A percentile compares a stretch with the other conserved stretches of the same genome.
Conservation (phyloP, 2,329 filamentous ascomycete species). For the Canariomyces notabilis region DNA sequence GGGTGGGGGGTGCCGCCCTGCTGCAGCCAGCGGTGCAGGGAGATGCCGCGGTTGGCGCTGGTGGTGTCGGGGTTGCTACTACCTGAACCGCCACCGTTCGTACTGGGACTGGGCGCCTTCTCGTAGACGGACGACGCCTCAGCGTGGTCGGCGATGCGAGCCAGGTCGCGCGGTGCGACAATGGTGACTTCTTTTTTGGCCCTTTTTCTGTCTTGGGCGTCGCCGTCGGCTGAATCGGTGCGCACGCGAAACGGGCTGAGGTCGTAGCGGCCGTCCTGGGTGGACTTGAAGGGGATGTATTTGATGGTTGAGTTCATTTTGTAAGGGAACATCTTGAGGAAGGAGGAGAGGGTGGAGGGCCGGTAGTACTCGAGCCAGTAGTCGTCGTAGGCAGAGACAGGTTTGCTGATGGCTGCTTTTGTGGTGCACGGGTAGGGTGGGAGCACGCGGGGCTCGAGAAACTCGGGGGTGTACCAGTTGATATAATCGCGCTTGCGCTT, state of each 20-base stretch:
- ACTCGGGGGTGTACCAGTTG: slow-evolving; percentile 75
- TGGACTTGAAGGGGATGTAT: slow-evolving; percentile 71
- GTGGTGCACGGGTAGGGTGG: slow-evolving; percentile 42
- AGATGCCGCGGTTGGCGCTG: slow-evolving; percentile 43
- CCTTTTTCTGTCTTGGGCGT: slow-evolving; percentile 57
- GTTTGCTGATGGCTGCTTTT: slow-evolving; percentile 34
- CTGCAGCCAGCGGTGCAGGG: slow-evolving; percentile 59
- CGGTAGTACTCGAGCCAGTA: slow-evolving; percentile 98
- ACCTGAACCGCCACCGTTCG: too few relatives aligned
- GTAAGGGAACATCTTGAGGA: slow-evolving; percentile 87
- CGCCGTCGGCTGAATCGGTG: slow-evolving; percentile 51
- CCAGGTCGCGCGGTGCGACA: slow-evolving; percentile 50
- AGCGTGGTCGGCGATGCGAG: slow-evolving; percentile 33
- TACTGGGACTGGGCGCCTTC: slow-evolving; percentile 7
- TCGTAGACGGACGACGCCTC: slow-evolving; percentile 34
- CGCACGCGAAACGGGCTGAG: slow-evolving; percentile 84
- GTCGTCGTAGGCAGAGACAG: slow-evolving; percentile 69
- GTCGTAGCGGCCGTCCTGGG: slow-evolving; percentile 70
- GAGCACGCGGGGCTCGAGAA: slow-evolving; percentile 60
- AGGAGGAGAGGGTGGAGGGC: slow-evolving; percentile 78
- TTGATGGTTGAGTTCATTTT: slow-evolving; percentile 86
- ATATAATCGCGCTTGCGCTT: slow-evolving; percentile 68
- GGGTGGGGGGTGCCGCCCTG: slow-evolving; percentile 26
- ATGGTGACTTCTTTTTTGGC: slow-evolving; percentile 65
- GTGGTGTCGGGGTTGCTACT: slow-evolving; percentile 31